Conservation (phyloP, 306 rosid genomes). For the Inga laurina region DNA sequence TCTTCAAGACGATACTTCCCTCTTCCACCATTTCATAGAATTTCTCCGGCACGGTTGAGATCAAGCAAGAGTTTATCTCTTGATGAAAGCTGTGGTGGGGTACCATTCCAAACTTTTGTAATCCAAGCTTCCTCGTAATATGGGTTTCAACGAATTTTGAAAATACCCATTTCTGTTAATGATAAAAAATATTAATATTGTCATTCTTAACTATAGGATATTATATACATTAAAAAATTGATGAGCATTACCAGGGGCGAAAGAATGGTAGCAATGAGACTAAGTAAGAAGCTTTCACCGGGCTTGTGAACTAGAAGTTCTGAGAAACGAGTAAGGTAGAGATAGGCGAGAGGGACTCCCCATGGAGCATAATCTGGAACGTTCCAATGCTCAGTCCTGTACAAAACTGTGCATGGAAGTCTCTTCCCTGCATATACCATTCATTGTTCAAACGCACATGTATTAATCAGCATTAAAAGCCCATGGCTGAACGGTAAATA, state of each 20-base stretch:
- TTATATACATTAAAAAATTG: background rate
- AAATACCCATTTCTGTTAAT: slow-evolving; percentile 55
- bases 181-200: background rate
- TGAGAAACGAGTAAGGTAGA: slow-evolving; percentile 66
- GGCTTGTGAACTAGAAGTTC: slow-evolving; percentile 78
- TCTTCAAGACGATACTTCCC: slow-evolving; percentile 62
- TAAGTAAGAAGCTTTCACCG: slow-evolving; percentile 49
- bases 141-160: slow-evolving; percentile 68
- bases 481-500: background rate
- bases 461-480: background rate
- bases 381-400: slow-evolving; percentile 57
- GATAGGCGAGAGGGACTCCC: slow-evolving; percentile 59
- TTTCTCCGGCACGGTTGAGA: slow-evolving; percentile 47
- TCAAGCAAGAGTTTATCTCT: slow-evolving; percentile 46
- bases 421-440: slow-evolving; percentile 44
- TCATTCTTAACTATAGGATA: background rate
- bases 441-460: background rate
- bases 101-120: slow-evolving; percentile 68
- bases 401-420: slow-evolving; percentile 64
- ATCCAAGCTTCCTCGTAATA: slow-evolving; percentile 40
- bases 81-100: slow-evolving; percentile 60
- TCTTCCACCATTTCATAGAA: slow-evolving; percentile 63
- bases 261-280: slow-evolving; percentile 56
- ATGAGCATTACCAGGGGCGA: slow-evolving; percentile 58
- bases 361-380: slow-evolving; percentile 67